phyloP scores from a whole-genome alignment of 176 grass and related monocot genomes.

The Chloris gayana region DNA sequence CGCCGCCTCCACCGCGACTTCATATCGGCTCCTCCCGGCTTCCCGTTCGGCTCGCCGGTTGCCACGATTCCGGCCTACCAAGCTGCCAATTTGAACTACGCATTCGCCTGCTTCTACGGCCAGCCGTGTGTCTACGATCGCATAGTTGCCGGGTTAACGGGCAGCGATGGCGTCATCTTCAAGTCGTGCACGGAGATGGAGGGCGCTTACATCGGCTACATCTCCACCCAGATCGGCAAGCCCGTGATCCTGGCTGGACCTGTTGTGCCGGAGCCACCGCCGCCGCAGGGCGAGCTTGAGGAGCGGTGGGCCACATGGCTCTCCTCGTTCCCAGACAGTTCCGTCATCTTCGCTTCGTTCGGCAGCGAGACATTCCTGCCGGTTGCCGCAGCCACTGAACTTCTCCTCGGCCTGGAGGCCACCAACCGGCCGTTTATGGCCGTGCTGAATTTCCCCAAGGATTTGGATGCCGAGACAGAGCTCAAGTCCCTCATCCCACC shows the following conservation, averaged over 20 bases:
- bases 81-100: conserved; percentile 29
- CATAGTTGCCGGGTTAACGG: background rate
- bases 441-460: background rate
- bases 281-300: conserved; percentile 21
- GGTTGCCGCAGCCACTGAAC: conserved; percentile 7
- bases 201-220: conserved; percentile 31
- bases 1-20: conserved; percentile 30
- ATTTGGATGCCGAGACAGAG: background rate
- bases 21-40: conserved; percentile 29
- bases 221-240: conserved; percentile 28
- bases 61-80: conserved; percentile 37
- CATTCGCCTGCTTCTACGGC: conserved; percentile 31
- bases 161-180: conserved; percentile 23
- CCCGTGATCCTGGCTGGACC: conserved; percentile 31
- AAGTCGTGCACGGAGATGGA: conserved; percentile 56
- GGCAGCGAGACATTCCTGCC: conserved; percentile 54
- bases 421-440: background rate
- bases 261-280: conserved; percentile 37
- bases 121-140: conserved; percentile 28
- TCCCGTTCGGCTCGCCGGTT: conserved; percentile 26
- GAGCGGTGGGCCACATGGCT: conserved; percentile 41
- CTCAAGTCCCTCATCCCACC: background rate
- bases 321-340: conserved; percentile 28
- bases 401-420: conserved; percentile 47
- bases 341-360: conserved; percentile 51